phyloP scores from a whole-genome alignment of 1,284 basidiomycete genomes.

The Mycosarcoma maydis region DNA sequence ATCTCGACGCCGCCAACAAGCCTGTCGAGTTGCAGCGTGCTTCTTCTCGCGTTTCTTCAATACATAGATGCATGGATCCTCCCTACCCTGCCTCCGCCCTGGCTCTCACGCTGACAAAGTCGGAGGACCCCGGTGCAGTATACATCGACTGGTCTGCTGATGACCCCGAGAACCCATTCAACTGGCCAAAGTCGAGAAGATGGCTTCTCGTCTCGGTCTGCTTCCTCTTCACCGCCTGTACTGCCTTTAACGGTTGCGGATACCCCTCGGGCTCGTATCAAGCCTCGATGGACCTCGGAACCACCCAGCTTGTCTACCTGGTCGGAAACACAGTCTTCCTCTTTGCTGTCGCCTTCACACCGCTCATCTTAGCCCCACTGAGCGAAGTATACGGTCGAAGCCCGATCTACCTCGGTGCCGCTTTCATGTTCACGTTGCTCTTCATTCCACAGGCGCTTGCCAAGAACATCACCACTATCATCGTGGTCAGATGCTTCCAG shows the following conservation, averaged over 20 bases:
- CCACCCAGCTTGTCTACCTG: constrained; percentile 40
- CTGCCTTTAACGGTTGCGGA: constrained; percentile 55
- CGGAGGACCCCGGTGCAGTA: constrained; percentile 33
- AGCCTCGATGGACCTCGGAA: constrained; percentile 24
- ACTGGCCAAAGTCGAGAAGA: constrained; percentile 42
- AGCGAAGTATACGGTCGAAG: constrained; percentile 52
- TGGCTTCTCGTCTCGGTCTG: constrained; percentile 41
- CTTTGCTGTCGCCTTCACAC: constrained; percentile 49
- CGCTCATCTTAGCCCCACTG: constrained; percentile 52
- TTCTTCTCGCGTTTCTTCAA: constrained; percentile 36
- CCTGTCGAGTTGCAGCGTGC: constrained; percentile 32
- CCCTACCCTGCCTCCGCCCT: constrained; percentile 35
- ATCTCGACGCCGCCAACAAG: constrained; percentile 26
- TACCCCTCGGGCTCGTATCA: constrained; percentile 34
- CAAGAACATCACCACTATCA: constrained; percentile 54
- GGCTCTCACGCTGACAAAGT: constrained; percentile 43
- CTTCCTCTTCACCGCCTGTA: constrained; percentile 52
- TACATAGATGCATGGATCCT: constrained; percentile 35
- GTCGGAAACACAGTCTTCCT: constrained; percentile 48
- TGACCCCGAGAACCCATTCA: constrained; percentile 55
- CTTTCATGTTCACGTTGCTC: constrained; percentile 44
- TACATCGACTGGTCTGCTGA: constrained; percentile 53
- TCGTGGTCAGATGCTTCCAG: constrained; percentile 66
- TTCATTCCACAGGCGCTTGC: constrained; percentile 62
- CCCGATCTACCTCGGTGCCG: constrained; percentile 44